Evolutionary conservation across 805 yeast genomes (phyloP), one percentile per base, ranked within the genome.

Genomic region (Saccharomycopsis synnaedendra): DNA sequence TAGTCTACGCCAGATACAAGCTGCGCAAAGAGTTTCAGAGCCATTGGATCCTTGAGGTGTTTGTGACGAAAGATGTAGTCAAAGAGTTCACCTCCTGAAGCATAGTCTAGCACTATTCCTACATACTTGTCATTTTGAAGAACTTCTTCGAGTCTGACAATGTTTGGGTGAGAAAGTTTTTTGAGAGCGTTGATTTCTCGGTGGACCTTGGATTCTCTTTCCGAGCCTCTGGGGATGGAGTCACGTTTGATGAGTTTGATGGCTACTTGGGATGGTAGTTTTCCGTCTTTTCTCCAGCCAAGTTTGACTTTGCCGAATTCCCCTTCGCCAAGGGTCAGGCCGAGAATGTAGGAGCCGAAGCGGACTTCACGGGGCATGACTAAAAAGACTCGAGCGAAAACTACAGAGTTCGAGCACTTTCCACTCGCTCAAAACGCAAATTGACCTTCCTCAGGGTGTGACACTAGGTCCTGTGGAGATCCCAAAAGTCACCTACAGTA

Each of bases 301-400:
- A 93, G 70, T 62, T 90, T 93, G 50, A 93, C 98, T 64, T 93
- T 90, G 50, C 98, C 98, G 64, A 93, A 93, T 61, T 93, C 98
- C 43, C 98, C 98, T 66, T 93, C 96, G 34, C 98, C 98, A 9
- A 93, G 68, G 0, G 98, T 90, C 9, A 95, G 81, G 3, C 97
- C 98, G 5, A 93, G 72, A 28, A 85, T 76, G 59, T 89, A 93
- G 9, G 85, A 80, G 30, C 98, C 98, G 61, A 93, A 89, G 38
- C 95, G 74, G 27, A 83, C 81, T 60, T 83, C 88, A 54, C 83
- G 70, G 53, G 75, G 78, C 3, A 66, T 57, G 54, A 50, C 41
- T 10, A 44, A 44, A 34, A 42, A 39, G 19, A 19, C 19, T 19
- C 19, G 19, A 19, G 2, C 19, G 2, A 19, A 19, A 19, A 19